phyloP scores from a whole-genome alignment of 2,329 filamentous ascomycete genomes.

The Bisporella sp. region DNA sequence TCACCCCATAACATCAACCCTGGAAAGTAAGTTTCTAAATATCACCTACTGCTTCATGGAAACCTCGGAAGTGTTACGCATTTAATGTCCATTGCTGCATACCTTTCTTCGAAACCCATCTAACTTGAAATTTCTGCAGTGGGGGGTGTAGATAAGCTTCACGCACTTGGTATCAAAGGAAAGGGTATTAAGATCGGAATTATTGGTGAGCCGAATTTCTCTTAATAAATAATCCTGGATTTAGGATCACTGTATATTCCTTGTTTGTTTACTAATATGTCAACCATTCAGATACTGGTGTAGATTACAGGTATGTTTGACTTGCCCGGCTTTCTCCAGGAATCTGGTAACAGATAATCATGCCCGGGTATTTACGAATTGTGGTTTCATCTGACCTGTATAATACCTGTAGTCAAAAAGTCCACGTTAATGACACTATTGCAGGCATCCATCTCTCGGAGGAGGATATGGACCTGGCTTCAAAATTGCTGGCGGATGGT shows the following conservation, averaged over 20 bases:
- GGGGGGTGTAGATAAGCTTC: background rate
- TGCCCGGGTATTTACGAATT: no score
- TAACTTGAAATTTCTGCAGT: background rate
- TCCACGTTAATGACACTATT: background rate
- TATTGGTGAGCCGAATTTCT: background rate
- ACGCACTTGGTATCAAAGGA: background rate
- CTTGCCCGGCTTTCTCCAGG: no score
- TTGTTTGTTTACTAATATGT: no score
- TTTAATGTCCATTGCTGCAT: no score
- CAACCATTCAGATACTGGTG: background rate
- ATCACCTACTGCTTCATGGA: background rate
- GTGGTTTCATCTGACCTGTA: background rate
- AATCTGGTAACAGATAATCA: no score
- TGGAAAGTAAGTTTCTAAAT: background rate
- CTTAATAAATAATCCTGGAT: no score
- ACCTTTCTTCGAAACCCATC: no score
- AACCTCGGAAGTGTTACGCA: background rate
- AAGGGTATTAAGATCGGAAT: background rate
- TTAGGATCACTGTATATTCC: no score
- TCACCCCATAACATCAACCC: background rate
- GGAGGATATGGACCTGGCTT: background rate
- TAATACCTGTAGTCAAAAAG: background rate
- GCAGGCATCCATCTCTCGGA: background rate
- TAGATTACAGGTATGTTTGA: background rate
- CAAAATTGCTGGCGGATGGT: background rate